Percentiles rank a stretch among this genome's conserved stretches.
Conservation (phyloP, 495 filamentous ascomycete species). For the Aspergillus diversus region DNA sequence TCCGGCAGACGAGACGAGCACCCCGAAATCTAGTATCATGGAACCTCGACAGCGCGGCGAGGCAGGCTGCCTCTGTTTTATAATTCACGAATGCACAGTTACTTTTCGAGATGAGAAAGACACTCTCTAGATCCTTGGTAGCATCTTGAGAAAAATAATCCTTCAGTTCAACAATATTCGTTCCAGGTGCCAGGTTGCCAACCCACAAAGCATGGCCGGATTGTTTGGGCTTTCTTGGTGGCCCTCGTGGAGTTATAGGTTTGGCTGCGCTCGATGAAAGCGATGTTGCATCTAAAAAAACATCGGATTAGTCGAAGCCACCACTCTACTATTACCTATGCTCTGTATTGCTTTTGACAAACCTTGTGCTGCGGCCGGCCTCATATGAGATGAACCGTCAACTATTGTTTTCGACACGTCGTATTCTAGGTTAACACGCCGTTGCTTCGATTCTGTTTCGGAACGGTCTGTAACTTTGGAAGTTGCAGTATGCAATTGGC, state of each 20-base stretch:
- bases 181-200: conserved; percentile 86
- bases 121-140: conserved; percentile 76
- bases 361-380: conserved; percentile 18
- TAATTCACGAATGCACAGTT: conserved; percentile 99
- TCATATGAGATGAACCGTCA: conserved; percentile 46
- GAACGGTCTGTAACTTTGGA: conserved; percentile 6
- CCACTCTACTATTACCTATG: background rate
- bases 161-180: conserved; percentile 78
- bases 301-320: conserved; percentile 9
- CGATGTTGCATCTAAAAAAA: conserved; percentile 23
- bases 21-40: conserved; percentile 92
- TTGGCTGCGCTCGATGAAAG: conserved; percentile 24
- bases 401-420: conserved; percentile 50
- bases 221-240: conserved; percentile 90
- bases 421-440: conserved; percentile 27
- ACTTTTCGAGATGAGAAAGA: conserved; percentile 95
- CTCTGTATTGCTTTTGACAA: conserved; percentile 10
- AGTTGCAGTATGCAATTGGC: conserved; percentile 2
- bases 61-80: conserved; percentile 75
- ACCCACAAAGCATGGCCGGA: conserved; percentile 96
- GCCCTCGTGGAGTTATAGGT: conserved; percentile 71
- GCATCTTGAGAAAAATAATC: conserved; percentile 88
- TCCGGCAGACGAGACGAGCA: conserved; percentile 86
- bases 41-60: conserved; percentile 78
- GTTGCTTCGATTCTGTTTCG: conserved; percentile 29